phyloP scores from a whole-genome alignment of 495 filamentous ascomycete genomes.

The Thermothielavioides terrestris region DNA sequence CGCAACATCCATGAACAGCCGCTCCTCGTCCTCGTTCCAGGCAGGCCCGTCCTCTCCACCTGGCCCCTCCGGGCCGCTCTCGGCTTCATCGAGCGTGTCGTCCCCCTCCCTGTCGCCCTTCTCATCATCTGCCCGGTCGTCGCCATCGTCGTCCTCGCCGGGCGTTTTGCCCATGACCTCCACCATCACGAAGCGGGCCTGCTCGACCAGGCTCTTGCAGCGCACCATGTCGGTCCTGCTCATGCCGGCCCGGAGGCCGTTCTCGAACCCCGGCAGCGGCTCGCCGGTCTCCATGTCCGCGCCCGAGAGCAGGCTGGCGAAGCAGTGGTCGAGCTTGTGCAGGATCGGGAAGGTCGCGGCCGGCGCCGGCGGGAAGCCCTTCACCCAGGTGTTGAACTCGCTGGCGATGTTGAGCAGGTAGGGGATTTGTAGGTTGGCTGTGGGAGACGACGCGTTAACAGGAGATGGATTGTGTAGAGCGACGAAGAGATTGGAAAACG shows the following conservation, averaged over 20 bases:
- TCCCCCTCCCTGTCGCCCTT: slow-evolving; percentile 21
- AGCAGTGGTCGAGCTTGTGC: slow-evolving; percentile 68
- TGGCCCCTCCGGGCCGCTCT: slow-evolving; percentile 7
- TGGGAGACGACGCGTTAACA: background rate
- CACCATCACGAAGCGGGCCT: slow-evolving; percentile 56
- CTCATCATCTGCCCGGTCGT: slow-evolving; percentile 33
- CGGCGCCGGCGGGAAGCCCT: slow-evolving; percentile 58
- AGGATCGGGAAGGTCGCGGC: slow-evolving; percentile 56
- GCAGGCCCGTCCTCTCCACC: background rate
- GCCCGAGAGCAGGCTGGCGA: slow-evolving; percentile 61
- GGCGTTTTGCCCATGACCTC: slow-evolving; percentile 47
- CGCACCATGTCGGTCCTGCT: slow-evolving; percentile 75
- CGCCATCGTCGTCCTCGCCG: slow-evolving; percentile 29
- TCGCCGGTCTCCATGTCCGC: slow-evolving; percentile 56
- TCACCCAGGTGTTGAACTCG: slow-evolving; percentile 55
- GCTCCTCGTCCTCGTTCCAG: slow-evolving; percentile 31
- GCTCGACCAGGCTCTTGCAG: slow-evolving; percentile 66
- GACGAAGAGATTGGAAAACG: background rate
- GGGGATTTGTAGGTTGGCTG: slow-evolving; percentile 74
- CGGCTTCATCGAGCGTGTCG: slow-evolving; percentile 13
- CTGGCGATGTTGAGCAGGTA: slow-evolving; percentile 70
- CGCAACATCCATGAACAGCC: slow-evolving; percentile 55
- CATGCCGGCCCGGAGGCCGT: slow-evolving; percentile 40
- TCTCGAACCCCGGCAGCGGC: slow-evolving; percentile 57
- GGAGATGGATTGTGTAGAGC: background rate